Percentiles rank a stretch among this genome's conserved stretches.
Evolutionary conservation across 1,284 basidiomycete species (phyloP).

Genomic region (Ganoderma leucocontextum): DNA sequence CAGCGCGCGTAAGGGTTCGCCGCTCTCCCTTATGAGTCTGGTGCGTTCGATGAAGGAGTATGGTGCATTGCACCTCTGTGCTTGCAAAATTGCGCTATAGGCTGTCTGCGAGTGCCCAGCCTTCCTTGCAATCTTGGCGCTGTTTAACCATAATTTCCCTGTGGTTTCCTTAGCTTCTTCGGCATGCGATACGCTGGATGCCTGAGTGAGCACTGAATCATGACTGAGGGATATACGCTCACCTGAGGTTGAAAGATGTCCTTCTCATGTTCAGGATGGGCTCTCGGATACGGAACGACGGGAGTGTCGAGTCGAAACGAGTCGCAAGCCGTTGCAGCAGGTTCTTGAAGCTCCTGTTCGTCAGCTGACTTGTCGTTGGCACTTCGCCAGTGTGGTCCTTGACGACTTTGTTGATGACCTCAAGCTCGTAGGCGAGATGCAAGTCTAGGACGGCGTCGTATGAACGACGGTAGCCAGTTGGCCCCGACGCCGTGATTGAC

Average conservation of each 20-base stretch:
- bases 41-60: constrained; percentile 94
- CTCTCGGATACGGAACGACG: constrained; percentile 93
- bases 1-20: constrained; percentile 88
- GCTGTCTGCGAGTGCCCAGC: constrained; percentile 97
- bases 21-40: constrained; percentile 84
- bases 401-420: constrained; percentile 71
- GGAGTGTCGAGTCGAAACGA: constrained; percentile 84
- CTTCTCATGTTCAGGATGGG: constrained; percentile 91
- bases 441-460: constrained; percentile 91
- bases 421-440: constrained; percentile 90
- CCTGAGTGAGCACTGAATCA: not conserved
- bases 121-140: constrained; percentile 95
- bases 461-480: constrained; percentile 83
- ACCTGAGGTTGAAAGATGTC: constrained; percentile 85
- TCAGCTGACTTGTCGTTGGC: constrained; percentile 8
- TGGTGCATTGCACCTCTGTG: constrained; percentile 76
- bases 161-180: constrained; percentile 56
- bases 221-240: constrained; percentile 12
- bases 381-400: constrained; percentile 29
- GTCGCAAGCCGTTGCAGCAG: constrained; percentile 60
- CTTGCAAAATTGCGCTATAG: constrained; percentile 95
- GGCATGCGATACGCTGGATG: not conserved
- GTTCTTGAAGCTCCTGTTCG: constrained; percentile 29
- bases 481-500: constrained; percentile 83
- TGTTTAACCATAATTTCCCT: constrained; percentile 90